Evolutionary conservation across 169 alveolate species (phyloP), one percentile per base, ranked within the genome.

Genomic region (Plasmodium malariae): DNA sequence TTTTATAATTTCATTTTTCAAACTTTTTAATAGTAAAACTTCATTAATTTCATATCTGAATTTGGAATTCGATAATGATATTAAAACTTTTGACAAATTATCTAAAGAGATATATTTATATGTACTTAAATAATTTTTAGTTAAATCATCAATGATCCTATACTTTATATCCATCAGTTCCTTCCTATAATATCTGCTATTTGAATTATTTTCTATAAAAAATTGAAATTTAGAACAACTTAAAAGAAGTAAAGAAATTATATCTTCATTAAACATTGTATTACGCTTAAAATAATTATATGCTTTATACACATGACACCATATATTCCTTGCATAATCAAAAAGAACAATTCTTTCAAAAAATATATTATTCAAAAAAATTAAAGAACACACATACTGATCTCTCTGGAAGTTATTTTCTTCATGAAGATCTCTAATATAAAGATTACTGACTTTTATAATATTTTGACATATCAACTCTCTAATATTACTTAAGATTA

Each of bases 11-110:
- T 78, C 89, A 43, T 62, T 51, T 30, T 78, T 40, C 72, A 78
- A 78, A 55, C 70, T 78, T 11, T 69, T 59, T 45, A 78, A 62
- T 78, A 78, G 63, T 40, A 78, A 65, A 65, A 28, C 24, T 14
- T 78, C 89, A 19, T 69, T 62, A 45, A 78, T 32, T 78, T 78
- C 69, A 63, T 65, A 78, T 19, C 55, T 78, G 34, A 36, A 78
- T 62, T 78, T 78, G 60, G 76, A 78, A 63, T 78, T 78, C 24
- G 89, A 78, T 57, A 78, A 69, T 45, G 89, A 78, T 78, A 78
- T 78, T n/a, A 78, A 45, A 78, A 78, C 55, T 48, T 78, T 78
- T 6, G 89, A 78, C 24, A 78, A 62, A 54, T 78, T 78, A 37
- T 78, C 89, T 55, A 78, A 45, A 54, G 80, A 48, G 17, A 78